Conservation (phyloP, 441 rosid species). For the Syzygium malaccense region DNA sequence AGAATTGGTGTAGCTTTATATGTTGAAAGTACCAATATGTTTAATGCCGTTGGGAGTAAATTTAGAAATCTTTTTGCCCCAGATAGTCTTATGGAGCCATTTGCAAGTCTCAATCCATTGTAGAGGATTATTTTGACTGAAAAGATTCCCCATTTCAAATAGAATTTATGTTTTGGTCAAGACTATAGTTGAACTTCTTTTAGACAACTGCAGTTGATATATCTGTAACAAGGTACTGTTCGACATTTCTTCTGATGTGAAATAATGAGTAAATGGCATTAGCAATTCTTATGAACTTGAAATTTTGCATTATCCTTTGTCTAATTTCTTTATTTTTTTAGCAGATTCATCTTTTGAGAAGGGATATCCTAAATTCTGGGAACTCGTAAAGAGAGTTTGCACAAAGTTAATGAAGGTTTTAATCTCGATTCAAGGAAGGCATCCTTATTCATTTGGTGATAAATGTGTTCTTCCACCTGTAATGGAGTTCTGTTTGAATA, state of each 20-base stretch:
- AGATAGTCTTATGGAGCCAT: neutral
- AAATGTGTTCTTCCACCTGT: constrained; percentile 77
- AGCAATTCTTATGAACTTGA: neutral
- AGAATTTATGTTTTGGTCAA: neutral
- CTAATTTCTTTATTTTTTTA: neutral
- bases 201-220: neutral
- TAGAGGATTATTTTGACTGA: neutral
- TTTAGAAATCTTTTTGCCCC: neutral
- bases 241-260: neutral
- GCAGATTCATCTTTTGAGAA: constrained; percentile 82
- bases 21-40: neutral
- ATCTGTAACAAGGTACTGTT: neutral
- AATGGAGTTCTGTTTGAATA: constrained; percentile 88
- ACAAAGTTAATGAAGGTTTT: constrained; percentile 92
- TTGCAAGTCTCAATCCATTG: neutral
- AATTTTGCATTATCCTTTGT: neutral
- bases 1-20: neutral
- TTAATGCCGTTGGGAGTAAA: neutral
- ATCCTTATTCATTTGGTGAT: constrained; percentile 97
- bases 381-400: constrained; percentile 78
- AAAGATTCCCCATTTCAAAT: neutral
- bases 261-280: neutral
- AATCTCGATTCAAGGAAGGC: constrained; percentile 77
- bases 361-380: constrained; percentile 62
- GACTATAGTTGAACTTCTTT: neutral